phyloP scores from a whole-genome alignment of 2,329 filamentous ascomycete species.

The Iodosphaeria phyllophila region DNA sequence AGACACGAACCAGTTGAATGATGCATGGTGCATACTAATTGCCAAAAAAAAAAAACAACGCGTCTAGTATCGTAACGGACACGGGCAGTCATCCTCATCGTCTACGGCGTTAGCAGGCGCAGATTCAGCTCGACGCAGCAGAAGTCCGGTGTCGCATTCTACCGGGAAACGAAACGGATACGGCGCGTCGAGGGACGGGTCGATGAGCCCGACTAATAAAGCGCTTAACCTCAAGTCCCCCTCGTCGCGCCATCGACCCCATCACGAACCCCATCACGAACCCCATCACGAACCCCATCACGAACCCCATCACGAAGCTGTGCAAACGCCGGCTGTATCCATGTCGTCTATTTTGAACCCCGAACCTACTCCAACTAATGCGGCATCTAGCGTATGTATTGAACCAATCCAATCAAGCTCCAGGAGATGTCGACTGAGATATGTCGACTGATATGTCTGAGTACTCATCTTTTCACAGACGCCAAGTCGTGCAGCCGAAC shows the following conservation, averaged over 20 bases:
- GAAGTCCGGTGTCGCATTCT: constrained; percentile 13
- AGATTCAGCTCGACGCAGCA: constrained; percentile 11
- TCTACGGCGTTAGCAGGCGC: constrained; percentile 12
- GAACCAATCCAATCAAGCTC: no score
- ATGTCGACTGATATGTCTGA: no score
- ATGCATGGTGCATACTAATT: no score
- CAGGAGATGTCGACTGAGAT: no score
- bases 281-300: constrained; percentile 9
- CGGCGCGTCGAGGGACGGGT: constrained; percentile 6
- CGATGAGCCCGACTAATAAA: constrained; percentile 12
- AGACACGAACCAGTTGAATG: no score
- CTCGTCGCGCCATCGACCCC: constrained; percentile 10
- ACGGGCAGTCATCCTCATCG: constrained; percentile 12
- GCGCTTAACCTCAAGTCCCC: constrained; percentile 12
- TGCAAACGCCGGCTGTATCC: constrained; percentile 13
- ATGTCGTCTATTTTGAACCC: constrained; percentile 15
- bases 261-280: constrained; percentile 8
- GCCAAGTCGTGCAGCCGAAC: constrained; percentile 56
- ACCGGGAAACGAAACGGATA: constrained; percentile 13
- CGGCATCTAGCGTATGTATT: constrained; percentile 12
- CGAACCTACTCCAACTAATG: constrained; percentile 9
- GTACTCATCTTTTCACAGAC: constrained; percentile 42
- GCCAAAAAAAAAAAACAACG: no score
- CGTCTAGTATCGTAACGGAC: constrained; percentile 18
- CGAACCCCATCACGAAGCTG: no score